These are phyloP conservation scores for Trichodelitschia bisporula DNA, from an alignment of 495 filamentous ascomycete genomes.

Conservation along the genomic window DNA sequence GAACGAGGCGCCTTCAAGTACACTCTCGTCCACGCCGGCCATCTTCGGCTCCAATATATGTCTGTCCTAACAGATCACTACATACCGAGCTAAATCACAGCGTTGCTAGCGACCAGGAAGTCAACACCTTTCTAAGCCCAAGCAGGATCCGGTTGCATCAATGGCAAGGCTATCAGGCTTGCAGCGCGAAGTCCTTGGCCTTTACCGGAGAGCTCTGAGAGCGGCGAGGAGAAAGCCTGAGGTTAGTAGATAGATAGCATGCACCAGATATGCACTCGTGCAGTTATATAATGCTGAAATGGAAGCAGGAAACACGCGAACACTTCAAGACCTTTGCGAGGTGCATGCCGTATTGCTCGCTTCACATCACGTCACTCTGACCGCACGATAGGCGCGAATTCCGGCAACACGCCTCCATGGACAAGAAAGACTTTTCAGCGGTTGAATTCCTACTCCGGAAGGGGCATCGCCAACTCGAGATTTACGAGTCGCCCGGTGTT, in stretches of 20 bases:
- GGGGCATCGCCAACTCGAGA: slow-evolving; percentile 63
- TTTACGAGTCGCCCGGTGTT: slow-evolving; percentile 60
- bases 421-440: slow-evolving; percentile 70
- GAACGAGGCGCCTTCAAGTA: too few species aligned
- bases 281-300: background rate
- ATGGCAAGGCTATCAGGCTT: slow-evolving; percentile 49
- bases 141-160: too few species aligned
- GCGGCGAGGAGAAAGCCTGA: slow-evolving; percentile 58
- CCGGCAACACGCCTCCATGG: slow-evolving; percentile 36
- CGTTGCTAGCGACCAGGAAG: too few species aligned
- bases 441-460: slow-evolving; percentile 77
- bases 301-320: slow-evolving; percentile 9
- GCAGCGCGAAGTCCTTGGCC: slow-evolving; percentile 66
- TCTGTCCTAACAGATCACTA: too few species aligned
- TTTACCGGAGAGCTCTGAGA: slow-evolving; percentile 70
- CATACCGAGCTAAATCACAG: too few species aligned
- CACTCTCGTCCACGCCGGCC: too few species aligned
- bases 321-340: slow-evolving; percentile 12
- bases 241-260: slow-evolving; percentile 22
- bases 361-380: too few species aligned
- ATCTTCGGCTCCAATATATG: too few species aligned
- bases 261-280: background rate
- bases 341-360: slow-evolving; percentile 8
- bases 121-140: too few species aligned
- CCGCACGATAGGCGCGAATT: slow-evolving; percentile 40